Evolutionary conservation across 2,329 filamentous ascomycete species (phyloP).

Genomic region (Stylonectria norvegica): DNA sequence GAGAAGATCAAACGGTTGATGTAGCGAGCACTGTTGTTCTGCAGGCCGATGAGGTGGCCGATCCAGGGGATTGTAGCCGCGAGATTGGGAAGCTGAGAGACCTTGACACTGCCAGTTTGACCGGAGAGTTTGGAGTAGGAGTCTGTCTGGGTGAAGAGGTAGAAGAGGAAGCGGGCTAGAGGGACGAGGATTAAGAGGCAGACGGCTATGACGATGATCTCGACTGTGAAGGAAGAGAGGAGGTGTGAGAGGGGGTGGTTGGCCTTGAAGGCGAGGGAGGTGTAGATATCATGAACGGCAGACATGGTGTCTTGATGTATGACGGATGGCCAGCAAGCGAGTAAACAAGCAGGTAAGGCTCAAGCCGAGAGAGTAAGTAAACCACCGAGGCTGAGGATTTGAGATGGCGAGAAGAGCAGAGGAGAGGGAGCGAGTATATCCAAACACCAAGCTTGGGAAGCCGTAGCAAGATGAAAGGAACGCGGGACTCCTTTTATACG

Average conservation of each 20-base stretch:
- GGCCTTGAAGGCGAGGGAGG: not conserved
- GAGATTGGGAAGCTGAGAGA: conserved; percentile 21
- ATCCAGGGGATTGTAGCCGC: conserved; percentile 22
- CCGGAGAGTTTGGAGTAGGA: conserved; percentile 8
- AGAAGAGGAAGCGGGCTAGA: conserved; percentile 4
- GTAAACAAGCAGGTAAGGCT: not conserved
- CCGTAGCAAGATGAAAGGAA: too few species aligned
- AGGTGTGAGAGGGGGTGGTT: conserved; percentile 4
- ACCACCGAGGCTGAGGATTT: not conserved
- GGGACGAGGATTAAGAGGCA: conserved; percentile 9
- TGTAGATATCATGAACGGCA: not conserved
- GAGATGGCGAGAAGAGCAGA: not conserved
- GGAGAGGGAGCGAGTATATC: not conserved
- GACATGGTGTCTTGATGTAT: not conserved
- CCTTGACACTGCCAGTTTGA: conserved; percentile 7
- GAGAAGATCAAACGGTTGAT: conserved; percentile 25
- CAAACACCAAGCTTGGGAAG: not conserved
- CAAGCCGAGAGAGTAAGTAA: not conserved
- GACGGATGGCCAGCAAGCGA: not conserved
- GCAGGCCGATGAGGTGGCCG: conserved; percentile 25
- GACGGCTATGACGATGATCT: conserved; percentile 11
- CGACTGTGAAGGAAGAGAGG: conserved; percentile 7
- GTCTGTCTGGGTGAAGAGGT: conserved; percentile 1
- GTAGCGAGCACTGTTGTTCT: conserved; percentile 24
- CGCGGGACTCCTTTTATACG: not conserved